Conservation (phyloP, 306 rosid species). For the Prunus davidiana region DNA sequence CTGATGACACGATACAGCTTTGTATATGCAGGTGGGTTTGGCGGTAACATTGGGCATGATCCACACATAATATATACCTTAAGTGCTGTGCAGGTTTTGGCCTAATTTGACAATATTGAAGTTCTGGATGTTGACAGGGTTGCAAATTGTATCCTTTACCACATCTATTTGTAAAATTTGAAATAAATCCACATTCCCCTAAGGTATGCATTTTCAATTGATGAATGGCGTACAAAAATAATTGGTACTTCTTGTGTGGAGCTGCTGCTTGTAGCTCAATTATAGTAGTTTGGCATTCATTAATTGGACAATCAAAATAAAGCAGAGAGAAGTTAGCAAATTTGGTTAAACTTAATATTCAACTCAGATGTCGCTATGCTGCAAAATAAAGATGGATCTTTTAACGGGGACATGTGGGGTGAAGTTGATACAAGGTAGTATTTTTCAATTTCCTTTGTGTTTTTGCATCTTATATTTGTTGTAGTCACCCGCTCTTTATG, state of each 20-base stretch:
- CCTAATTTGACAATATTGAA: constrained; percentile 63
- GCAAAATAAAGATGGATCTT: constrained; percentile 90
- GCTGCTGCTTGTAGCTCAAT: background rate
- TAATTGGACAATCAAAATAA: background rate
- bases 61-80: constrained; percentile 77
- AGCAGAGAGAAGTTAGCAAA: background rate
- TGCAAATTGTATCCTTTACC: constrained; percentile 79
- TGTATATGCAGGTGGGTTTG: constrained; percentile 66
- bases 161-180: constrained; percentile 5
- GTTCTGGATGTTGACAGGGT: constrained; percentile 63
- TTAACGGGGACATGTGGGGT: constrained; percentile 91
- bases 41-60: constrained; percentile 83
- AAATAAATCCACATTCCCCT: background rate
- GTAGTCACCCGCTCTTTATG: background rate
- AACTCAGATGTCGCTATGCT: constrained; percentile 62
- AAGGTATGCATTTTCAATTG: background rate
- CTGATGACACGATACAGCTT: background rate
- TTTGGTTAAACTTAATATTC: constrained; percentile 40
- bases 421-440: constrained; percentile 81
- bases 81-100: constrained; percentile 86
- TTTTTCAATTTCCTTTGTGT: background rate
- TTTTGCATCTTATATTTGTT: background rate
- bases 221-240: background rate
- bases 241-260: background rate
- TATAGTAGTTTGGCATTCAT: background rate